Conservation (phyloP, 495 filamentous ascomycete genomes). For the Saxispiralis lemnorum region DNA sequence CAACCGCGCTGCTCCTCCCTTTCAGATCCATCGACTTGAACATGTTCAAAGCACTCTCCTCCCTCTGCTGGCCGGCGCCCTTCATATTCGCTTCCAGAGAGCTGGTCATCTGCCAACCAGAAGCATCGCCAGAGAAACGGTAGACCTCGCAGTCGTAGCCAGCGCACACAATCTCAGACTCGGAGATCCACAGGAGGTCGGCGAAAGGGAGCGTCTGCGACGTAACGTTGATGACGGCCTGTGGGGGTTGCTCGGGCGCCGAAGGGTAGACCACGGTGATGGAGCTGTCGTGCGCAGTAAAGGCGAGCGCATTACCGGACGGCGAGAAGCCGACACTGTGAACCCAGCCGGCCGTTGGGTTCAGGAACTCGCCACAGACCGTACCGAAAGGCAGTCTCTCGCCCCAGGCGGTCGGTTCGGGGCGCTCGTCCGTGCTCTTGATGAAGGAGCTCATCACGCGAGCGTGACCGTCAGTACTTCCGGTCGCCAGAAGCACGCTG, state of each 20-base stretch:
- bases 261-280: slow-evolving; percentile 91
- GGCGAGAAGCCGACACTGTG: slow-evolving; percentile 84
- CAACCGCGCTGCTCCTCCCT: slow-evolving; percentile 51
- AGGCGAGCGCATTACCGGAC: slow-evolving; percentile 77
- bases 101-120: slow-evolving; percentile 73
- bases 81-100: slow-evolving; percentile 52
- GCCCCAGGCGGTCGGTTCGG: slow-evolving; percentile 81
- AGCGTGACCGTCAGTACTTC: slow-evolving; percentile 92
- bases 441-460: slow-evolving; percentile 90
- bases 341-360: slow-evolving; percentile 91
- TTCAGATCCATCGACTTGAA: slow-evolving; percentile 97
- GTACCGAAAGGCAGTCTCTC: slow-evolving; percentile 93
- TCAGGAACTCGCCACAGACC: slow-evolving; percentile 87
- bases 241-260: slow-evolving; percentile 77
- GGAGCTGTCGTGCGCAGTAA: slow-evolving; percentile 83
- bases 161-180: slow-evolving; percentile 86
- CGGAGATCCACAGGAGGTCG: slow-evolving; percentile 79
- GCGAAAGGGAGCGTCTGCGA: slow-evolving; percentile 82
- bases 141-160: slow-evolving; percentile 94
- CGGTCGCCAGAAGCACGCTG: slow-evolving; percentile 80
- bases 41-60: slow-evolving; percentile 89
- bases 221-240: slow-evolving; percentile 68
- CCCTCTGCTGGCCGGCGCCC: slow-evolving; percentile 39
- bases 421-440: slow-evolving; percentile 78
- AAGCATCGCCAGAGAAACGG: slow-evolving; percentile 62